phyloP scores from a whole-genome alignment of 306 rosid species.

The Prunus salicina region DNA sequence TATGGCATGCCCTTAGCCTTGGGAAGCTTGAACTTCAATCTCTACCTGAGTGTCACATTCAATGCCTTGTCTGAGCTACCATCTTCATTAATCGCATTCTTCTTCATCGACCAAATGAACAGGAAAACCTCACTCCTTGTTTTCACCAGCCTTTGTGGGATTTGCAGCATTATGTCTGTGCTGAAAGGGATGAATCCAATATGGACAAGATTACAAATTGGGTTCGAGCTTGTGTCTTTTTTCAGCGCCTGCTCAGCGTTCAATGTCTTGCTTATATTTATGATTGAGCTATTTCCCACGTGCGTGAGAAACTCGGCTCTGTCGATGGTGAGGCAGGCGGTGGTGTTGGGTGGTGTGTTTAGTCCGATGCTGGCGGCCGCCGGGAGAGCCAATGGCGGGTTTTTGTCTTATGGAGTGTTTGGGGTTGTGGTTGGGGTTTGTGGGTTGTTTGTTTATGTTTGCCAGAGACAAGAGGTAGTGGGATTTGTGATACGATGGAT shows the following conservation, averaged over 20 bases:
- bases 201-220: constrained; percentile 28
- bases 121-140: constrained; percentile 37
- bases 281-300: constrained; percentile 61
- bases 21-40: constrained; percentile 39
- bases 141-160: constrained; percentile 32
- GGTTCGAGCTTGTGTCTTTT: constrained; percentile 52
- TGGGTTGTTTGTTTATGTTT: constrained; percentile 50
- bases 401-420: constrained; percentile 55
- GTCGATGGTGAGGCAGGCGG: constrained; percentile 64
- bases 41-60: constrained; percentile 52
- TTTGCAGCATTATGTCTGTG: constrained; percentile 42
- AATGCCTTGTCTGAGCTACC: constrained; percentile 71
- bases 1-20: constrained; percentile 70
- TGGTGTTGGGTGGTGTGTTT: constrained; percentile 63
- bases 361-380: constrained; percentile 51
- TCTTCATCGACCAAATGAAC: constrained; percentile 37
- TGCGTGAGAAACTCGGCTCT: constrained; percentile 63
- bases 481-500: constrained; percentile 55
- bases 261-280: constrained; percentile 38
- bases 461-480: constrained; percentile 59
- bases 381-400: constrained; percentile 29
- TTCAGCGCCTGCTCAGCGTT: constrained; percentile 49
- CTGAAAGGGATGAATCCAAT: constrained; percentile 14
- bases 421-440: constrained; percentile 44
- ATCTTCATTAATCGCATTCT: constrained; percentile 29